Evolutionary conservation across 352 stramenopile genomes (phyloP).

Genomic region (Phytophthora ohioensis): DNA sequence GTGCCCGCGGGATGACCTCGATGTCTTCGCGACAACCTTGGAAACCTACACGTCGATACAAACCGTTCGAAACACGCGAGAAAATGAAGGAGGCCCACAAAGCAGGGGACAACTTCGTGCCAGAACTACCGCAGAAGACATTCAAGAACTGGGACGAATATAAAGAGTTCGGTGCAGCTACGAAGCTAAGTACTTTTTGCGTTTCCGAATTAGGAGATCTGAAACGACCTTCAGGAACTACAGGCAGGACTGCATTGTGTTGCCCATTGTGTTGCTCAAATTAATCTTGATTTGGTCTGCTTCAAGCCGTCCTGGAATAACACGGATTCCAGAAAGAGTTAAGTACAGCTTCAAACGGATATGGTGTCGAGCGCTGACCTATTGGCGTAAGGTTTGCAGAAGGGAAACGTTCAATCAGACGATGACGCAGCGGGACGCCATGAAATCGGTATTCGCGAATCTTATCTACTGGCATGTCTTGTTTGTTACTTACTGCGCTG

Average conservation of each 20-base stretch:
- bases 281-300: neutral
- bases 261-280: neutral
- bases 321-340: neutral
- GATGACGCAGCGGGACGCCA: conserved; percentile 16
- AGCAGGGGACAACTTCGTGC: neutral
- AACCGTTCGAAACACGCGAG: neutral
- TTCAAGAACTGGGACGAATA: conserved; percentile 4
- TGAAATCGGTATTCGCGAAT: neutral
- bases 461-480: neutral
- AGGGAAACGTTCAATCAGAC: conserved; percentile 18
- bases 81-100: conserved; percentile 2
- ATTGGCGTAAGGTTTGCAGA: conserved; percentile 13
- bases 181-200: neutral
- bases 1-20: too few species aligned
- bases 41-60: neutral
- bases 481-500: neutral
- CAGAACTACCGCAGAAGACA: neutral
- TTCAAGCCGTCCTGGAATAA: neutral
- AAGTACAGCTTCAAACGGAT: conserved; percentile 1
- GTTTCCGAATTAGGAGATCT: conserved; percentile 2
- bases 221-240: neutral
- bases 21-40: too few species aligned
- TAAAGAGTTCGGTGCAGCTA: neutral
- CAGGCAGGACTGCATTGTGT: neutral
- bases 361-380: conserved; percentile 2